Evolutionary conservation across 768 basidiomycete genomes (phyloP), one percentile per base, ranked within the genome.

Genomic region (Tubosaeta sp.): DNA sequence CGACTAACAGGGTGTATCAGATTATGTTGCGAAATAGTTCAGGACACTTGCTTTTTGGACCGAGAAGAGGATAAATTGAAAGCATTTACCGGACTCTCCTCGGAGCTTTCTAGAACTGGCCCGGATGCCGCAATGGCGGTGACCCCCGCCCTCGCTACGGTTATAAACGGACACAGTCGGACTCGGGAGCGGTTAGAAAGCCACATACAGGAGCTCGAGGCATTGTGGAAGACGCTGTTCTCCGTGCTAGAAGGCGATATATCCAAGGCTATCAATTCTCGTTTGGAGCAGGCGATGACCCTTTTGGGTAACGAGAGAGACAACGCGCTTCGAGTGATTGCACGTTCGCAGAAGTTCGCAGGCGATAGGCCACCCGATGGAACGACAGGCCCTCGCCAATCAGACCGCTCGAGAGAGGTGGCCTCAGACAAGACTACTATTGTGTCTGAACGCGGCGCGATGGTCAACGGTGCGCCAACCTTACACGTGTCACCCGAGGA

Each of bases 21-120:
- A 57, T 57, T 80, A 26, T 77, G 77, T 26, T 74, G 72, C 43
- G 66, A 78, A 58, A 67, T 75, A 43, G 70, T 77, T 46, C 72
- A 74, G 63, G 70, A 78, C 48, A 67, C 69, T 16, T 73, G 71
- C 50, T 65, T 66, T 43, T 68, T 76, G 35, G 71, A 73, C 39
- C 70, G 65, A 51, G 79, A 79, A 57, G 76, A 74, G 53, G 68
- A 72, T 46, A 81, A 78, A 59, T 56, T 77, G 35, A 70, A 75
- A 53, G 76, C 76, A 3, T 82, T 77, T 53, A 77, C 72, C 3
- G 74, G 76, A 32, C 67, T 83, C 44, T 78, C 78, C 8, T 65
- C 74, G 35, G 71, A 76, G 14, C 68, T 82, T 29, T 74, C 78
- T 13, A 73, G 71, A 54, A 71, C 76, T 35, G 75, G 77, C 32